A percentile compares a stretch with the other conserved stretches of the same genome.
Evolutionary conservation across 805 yeast species (phyloP).

Genomic region (Ogataea zsoltii): DNA sequence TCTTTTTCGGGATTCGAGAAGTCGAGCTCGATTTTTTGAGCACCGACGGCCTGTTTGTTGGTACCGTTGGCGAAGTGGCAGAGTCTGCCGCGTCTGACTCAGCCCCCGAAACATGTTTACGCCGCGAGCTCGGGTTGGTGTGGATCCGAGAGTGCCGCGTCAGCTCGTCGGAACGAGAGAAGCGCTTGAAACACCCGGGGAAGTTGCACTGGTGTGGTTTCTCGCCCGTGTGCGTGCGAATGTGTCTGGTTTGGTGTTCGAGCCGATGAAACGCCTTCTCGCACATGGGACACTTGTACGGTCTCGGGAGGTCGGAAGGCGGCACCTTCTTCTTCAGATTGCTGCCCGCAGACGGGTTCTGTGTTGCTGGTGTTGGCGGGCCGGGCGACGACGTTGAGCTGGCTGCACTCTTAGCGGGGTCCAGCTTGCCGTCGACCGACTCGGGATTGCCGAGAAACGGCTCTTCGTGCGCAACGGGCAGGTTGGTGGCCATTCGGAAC

Average conservation of each 20-base stretch:
- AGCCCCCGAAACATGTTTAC: constrained; percentile 26
- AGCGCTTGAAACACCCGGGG: constrained; percentile 81
- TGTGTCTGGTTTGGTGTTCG: constrained; percentile 90
- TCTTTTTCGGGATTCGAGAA: constrained; percentile 15
- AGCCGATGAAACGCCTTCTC: constrained; percentile 83
- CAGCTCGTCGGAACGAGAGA: constrained; percentile 80
- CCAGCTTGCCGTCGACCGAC: background rate
- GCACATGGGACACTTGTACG: constrained; percentile 84
- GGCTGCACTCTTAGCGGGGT: background rate
- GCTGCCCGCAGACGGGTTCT: constrained; percentile 21
- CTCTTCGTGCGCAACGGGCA: constrained; percentile 2
- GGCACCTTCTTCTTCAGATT: constrained; percentile 26
- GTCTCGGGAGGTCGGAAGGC: constrained; percentile 45
- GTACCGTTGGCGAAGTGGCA: constrained; percentile 15
- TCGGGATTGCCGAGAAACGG: background rate
- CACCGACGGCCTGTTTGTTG: constrained; percentile 10
- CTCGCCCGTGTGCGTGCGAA: constrained; percentile 91
- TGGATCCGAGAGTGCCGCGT: constrained; percentile 86
- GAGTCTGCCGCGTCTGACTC: constrained; percentile 19
- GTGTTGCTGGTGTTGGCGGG: constrained; percentile 17
- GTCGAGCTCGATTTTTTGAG: constrained; percentile 23
- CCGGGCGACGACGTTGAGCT: background rate
- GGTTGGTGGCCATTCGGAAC: constrained; percentile 31
- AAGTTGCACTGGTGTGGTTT: constrained; percentile 84
- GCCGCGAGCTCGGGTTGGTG: constrained; percentile 49